These are phyloP conservation scores for Aspergillus neotritici DNA, from an alignment of 2,329 filamentous ascomycete species.

Conservation along the genomic window DNA sequence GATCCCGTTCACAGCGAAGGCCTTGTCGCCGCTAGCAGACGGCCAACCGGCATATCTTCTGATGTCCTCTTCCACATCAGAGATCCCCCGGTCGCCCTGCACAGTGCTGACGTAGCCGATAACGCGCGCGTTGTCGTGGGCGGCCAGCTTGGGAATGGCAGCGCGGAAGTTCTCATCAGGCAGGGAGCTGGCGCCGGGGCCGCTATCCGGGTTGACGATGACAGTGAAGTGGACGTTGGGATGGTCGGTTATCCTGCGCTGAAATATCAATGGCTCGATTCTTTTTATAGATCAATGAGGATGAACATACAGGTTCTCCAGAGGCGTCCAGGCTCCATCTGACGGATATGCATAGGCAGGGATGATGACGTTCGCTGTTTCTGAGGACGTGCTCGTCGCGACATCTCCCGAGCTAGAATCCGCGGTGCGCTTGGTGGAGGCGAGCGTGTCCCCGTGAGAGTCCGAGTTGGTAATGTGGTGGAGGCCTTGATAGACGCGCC, in stretches of 20 bases:
- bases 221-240: slow-evolving; percentile 16
- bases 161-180: slow-evolving; percentile 7
- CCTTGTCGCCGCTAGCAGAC: slow-evolving; percentile 1
- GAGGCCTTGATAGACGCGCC: too few relatives aligned
- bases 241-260: slow-evolving; percentile 7
- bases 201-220: slow-evolving; percentile 18
- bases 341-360: too few relatives aligned
- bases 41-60: slow-evolving; percentile 10
- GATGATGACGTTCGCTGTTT: too few relatives aligned
- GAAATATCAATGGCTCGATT: too few relatives aligned
- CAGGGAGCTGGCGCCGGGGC: slow-evolving; percentile 7
- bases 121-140: slow-evolving; percentile 4
- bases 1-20: slow-evolving; percentile 9
- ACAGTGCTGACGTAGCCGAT: slow-evolving; percentile 8
- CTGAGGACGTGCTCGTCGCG: too few relatives aligned
- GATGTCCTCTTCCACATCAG: slow-evolving; percentile 6
- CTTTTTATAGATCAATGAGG: too few relatives aligned
- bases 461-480: too few relatives aligned
- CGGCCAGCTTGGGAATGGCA: slow-evolving; percentile 3
- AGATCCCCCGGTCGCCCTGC: slow-evolving; percentile 1
- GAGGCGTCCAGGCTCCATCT: too few relatives aligned
- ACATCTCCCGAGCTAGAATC: too few relatives aligned
- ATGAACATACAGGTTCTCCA: too few relatives aligned
- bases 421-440: too few relatives aligned
- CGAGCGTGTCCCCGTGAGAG: too few relatives aligned